Percentiles rank a stretch among this genome's conserved stretches.
Conservation (phyloP, 78 protist species). For the Dictyostelium intermedium region DNA sequence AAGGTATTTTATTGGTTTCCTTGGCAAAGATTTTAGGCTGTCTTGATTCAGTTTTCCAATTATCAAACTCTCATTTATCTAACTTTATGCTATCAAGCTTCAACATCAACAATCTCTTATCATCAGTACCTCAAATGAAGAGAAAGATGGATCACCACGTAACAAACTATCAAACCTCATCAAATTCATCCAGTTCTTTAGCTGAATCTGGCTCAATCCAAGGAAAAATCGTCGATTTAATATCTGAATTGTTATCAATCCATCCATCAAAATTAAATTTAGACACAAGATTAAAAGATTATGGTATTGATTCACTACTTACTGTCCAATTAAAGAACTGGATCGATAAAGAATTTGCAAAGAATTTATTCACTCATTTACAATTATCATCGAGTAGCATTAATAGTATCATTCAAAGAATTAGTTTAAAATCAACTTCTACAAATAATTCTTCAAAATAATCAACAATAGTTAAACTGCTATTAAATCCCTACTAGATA, state of each 20-base stretch:
- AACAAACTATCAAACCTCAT: not conserved
- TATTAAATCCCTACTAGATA: no score
- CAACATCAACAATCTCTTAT: not conserved
- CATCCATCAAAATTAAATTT: conserved; percentile 52
- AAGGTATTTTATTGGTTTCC: conserved; percentile 22
- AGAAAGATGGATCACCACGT: conserved; percentile 46
- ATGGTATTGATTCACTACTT: conserved; percentile 48
- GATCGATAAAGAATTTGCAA: conserved; percentile 41
- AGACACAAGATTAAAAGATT: conserved; percentile 50
- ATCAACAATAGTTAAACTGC: no score
- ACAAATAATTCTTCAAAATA: not conserved
- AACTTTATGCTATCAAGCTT: conserved; percentile 15
- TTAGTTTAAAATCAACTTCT: not conserved
- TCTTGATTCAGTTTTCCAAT: conserved; percentile 4
- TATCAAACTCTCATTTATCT: no score
- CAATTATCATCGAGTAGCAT: conserved; percentile 57
- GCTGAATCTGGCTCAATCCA: not conserved
- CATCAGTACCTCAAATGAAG: not conserved
- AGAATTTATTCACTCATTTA: conserved; percentile 55
- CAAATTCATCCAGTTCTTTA: not conserved
- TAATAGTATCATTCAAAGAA: conserved; percentile 57
- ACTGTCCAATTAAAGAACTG: conserved; percentile 57
- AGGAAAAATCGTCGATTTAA: not conserved
- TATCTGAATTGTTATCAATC: conserved; percentile 52
- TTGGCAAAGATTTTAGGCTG: conserved; percentile 59